Evolutionary conservation across 2,329 filamentous ascomycete species (phyloP).

Genomic region (Xylaria sp.): DNA sequence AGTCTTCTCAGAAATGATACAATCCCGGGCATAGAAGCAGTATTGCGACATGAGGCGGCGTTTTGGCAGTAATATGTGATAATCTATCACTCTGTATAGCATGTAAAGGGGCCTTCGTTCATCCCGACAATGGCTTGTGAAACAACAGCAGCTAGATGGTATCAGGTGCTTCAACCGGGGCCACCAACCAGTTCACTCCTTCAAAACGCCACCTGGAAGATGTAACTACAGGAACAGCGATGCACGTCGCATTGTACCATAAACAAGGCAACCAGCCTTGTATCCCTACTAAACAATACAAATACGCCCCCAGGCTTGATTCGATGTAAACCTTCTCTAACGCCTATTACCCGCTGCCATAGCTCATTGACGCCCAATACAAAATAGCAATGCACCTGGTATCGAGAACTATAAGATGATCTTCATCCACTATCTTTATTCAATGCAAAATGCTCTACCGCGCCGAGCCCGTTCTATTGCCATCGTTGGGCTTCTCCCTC

Average conservation of each 20-base stretch:
- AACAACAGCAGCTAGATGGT: slow-evolving; percentile 41
- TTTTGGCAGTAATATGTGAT: slow-evolving; percentile 9
- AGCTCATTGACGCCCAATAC: slow-evolving; percentile 42
- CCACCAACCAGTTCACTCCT: slow-evolving; percentile 34
- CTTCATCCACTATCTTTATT: slow-evolving; percentile 41
- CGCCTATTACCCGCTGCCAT: slow-evolving; percentile 33
- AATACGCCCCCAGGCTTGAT: slow-evolving; percentile 14
- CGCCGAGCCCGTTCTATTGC: slow-evolving; percentile 10
- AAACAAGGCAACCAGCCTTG: slow-evolving; percentile 34
- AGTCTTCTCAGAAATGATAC: slow-evolving; percentile 23
- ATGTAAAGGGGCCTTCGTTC: slow-evolving; percentile 7
- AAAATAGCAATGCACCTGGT: slow-evolving; percentile 42
- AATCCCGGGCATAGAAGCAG: background rate
- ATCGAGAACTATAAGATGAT: slow-evolving; percentile 41
- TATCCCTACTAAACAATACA: slow-evolving; percentile 33
- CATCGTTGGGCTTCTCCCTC: background rate
- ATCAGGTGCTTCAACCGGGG: slow-evolving; percentile 40
- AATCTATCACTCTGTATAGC: slow-evolving; percentile 12
- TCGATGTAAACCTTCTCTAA: slow-evolving; percentile 21
- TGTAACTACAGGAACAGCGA: slow-evolving; percentile 38
- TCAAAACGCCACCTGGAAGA: slow-evolving; percentile 34
- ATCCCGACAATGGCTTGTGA: slow-evolving; percentile 20
- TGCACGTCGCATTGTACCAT: slow-evolving; percentile 38
- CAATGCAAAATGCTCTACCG: slow-evolving; percentile 34
- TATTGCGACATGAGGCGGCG: background rate